phyloP scores from a whole-genome alignment of 192 early-diverging fungal species.

The Backusella tarrabulga region DNA sequence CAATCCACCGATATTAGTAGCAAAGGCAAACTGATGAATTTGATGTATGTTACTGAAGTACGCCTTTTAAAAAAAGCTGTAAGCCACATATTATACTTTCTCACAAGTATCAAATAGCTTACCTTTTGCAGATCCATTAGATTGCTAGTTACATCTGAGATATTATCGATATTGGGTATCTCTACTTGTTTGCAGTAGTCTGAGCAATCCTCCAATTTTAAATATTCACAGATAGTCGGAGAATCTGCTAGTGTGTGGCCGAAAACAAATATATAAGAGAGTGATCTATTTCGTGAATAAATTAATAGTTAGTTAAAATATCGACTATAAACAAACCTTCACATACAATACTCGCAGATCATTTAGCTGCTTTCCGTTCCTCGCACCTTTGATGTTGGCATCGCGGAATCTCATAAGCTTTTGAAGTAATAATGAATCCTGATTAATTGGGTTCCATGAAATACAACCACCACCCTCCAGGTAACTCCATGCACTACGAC shows the following conservation, averaged over 20 bases:
- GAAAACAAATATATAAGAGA: neutral
- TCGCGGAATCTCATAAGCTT: neutral
- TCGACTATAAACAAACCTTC: neutral
- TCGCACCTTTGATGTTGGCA: neutral
- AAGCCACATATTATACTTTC: neutral
- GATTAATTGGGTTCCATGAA: neutral
- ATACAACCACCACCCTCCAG: neutral
- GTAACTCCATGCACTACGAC: neutral
- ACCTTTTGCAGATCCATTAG: neutral
- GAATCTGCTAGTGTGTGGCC: neutral
- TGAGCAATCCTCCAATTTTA: neutral
- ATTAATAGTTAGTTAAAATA: neutral
- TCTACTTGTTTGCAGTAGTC: neutral
- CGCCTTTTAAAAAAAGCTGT: neutral
- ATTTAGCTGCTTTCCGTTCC: neutral
- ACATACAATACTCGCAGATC: neutral
- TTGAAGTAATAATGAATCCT: neutral
- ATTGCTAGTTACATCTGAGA: neutral
- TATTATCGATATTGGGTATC: neutral
- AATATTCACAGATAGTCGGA: neutral
- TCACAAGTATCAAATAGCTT: neutral
- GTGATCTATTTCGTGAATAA: neutral
- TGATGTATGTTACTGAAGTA: neutral
- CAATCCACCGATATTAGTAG: neutral
- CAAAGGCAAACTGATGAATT: neutral